phyloP scores from a whole-genome alignment of 805 yeast genomes.

The Yarrowia porcina region DNA sequence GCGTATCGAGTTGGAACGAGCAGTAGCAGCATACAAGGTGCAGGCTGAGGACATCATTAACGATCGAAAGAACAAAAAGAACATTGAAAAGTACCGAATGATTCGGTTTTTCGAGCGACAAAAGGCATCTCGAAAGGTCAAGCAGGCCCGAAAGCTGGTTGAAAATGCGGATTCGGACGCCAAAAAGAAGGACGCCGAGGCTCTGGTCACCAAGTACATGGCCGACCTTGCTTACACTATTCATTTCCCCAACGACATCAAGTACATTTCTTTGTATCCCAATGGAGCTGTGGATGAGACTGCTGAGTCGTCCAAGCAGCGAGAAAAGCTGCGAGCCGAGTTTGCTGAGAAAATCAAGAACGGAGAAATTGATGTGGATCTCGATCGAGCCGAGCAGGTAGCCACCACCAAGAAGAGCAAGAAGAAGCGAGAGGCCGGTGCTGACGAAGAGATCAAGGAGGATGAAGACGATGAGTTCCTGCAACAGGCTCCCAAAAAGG shows the following conservation, averaged over 20 bases:
- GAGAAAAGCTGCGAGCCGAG: conserved; percentile 51
- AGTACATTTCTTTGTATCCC: conserved; percentile 78
- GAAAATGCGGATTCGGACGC: conserved; percentile 29
- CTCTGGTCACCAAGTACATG: conserved; percentile 51
- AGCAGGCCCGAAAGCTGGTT: conserved; percentile 43
- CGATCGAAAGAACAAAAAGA: conserved; percentile 47
- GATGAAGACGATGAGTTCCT: conserved; percentile 29
- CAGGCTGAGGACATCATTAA: conserved; percentile 53
- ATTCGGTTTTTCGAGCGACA: conserved; percentile 87
- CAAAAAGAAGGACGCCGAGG: conserved; percentile 34
- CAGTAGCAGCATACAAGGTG: conserved; percentile 57
- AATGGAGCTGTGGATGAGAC: conserved; percentile 42
- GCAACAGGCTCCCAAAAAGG: conserved; percentile 33
- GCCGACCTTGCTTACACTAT: conserved; percentile 71
- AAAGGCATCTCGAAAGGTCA: conserved; percentile 73
- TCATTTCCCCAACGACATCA: conserved; percentile 73
- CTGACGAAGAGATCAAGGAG: conserved; percentile 16
- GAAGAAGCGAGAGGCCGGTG: conserved; percentile 17
- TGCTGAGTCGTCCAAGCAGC: conserved; percentile 35
- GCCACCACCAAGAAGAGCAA: conserved; percentile 28
- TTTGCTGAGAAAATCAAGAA: conserved; percentile 52
- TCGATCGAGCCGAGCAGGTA: conserved; percentile 43
- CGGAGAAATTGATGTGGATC: conserved; percentile 56
- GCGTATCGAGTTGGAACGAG: conserved; percentile 54
- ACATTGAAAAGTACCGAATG: conserved; percentile 81